Evolutionary conservation across 2,329 filamentous ascomycete genomes (phyloP).

Genomic region (Epichloe glyceriae): DNA sequence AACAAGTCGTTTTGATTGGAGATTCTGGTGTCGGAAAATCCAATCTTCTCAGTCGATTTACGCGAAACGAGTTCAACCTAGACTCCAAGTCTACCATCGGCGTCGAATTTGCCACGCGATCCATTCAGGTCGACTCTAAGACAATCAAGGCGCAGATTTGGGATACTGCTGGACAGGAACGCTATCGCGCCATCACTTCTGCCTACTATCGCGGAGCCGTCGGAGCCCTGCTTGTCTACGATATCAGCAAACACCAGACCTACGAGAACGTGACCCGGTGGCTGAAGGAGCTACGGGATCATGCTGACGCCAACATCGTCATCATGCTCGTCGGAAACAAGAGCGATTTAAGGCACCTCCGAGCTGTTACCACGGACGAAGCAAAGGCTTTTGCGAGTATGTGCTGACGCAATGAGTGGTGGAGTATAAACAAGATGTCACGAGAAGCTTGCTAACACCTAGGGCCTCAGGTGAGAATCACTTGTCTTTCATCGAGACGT

Average conservation of each 20-base stretch:
- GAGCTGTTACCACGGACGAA: constrained; percentile 94
- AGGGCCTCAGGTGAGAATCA: constrained; percentile 71
- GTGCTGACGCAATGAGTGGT: constrained; percentile 14
- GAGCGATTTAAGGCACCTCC: constrained; percentile 97
- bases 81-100: constrained; percentile 99
- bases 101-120: constrained; percentile 96
- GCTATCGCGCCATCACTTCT: constrained; percentile 97
- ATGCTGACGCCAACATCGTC: constrained; percentile 97
- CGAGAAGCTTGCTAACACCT: constrained; percentile 3
- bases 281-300: constrained; percentile 96
- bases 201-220: constrained; percentile 98
- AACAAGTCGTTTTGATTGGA: constrained; percentile 88
- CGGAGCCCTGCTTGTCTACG: constrained; percentile 93
- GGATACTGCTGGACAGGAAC: constrained; percentile 98
- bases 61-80: constrained; percentile 98
- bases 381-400: constrained; percentile 94
- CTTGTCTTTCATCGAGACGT: constrained; percentile 98
- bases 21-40: constrained; percentile 99
- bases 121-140: constrained; percentile 97
- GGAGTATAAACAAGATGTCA: neutral
- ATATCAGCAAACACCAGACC: constrained; percentile 99
- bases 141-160: constrained; percentile 99
- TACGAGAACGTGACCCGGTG: constrained; percentile 98
- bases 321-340: constrained; percentile 99
- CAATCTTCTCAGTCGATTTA: constrained; percentile 98